Base-by-base conservation (phyloP, 441 rosid genomes). In the Croton setiger region DNA sequence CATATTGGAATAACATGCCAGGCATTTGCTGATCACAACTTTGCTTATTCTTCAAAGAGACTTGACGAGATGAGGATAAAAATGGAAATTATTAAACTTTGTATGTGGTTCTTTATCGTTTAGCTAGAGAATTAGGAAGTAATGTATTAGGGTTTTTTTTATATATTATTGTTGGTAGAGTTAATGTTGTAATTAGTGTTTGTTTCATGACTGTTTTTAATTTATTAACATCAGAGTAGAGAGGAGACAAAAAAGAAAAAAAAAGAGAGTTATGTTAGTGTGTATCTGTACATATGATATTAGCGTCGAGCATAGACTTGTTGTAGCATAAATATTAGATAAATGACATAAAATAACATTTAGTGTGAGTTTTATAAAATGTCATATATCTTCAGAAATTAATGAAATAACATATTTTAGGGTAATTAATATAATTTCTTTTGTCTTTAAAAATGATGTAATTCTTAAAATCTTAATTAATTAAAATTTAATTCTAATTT, bases 1-100 rank as follows among this genome's bases (percentile, higher is more conserved):
- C 79, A 48, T 60, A 69, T 39, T 84, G 90, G 89, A 81, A 78
- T 69, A 86, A 82, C 80, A 79, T 89, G 90, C 89, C 95, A 44
- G 54, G 85, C 37, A 85, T 89, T 64, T 79, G 82, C 73, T 82
- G 27, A 76, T 33, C 2, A 43, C 2, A 17, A n/a, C 23, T 47
- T 21, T 15, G 17, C 7, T 23, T 27, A 23, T 5, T 41, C 41
- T 60, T 23, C 61, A 41, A 48, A n/a, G 39, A 49, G 15, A 64
- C 45, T 20, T 41, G 13, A 9, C 33, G 18, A 51, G 23, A 18
- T 10, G 45, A 4, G 7, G 47, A 10, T 35, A 64, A 12, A 13
- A 61, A 1, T 9, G 12, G 10, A 37, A 61, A 61, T 1, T 9
- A 41, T 14, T 31, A 4, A 39, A 7, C 31, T 41, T 41, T n/a